These are phyloP conservation scores for Sphagnum contortum DNA, from an alignment of 225 moss, liverwort and hornwort genomes.

Conservation along the genomic window DNA sequence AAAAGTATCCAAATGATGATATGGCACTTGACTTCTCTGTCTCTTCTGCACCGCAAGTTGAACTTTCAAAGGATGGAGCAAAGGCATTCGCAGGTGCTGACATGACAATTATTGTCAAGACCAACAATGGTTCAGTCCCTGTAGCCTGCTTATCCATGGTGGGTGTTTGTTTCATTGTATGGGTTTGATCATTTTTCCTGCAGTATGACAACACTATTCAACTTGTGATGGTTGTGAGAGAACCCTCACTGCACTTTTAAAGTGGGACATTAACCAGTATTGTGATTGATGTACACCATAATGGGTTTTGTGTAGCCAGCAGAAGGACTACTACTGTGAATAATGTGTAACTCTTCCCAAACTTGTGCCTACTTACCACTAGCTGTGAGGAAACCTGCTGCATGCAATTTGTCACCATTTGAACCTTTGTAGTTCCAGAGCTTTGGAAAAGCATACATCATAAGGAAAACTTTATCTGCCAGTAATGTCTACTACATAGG, in stretches of 20 bases:
- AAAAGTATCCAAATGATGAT: slow-evolving; percentile 79
- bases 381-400: too few species aligned
- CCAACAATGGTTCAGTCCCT: slow-evolving; percentile 25
- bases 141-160: slow-evolving; percentile 89
- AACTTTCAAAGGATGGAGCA: slow-evolving; percentile 49
- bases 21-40: slow-evolving; percentile 75
- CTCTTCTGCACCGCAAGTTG: slow-evolving; percentile 52
- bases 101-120: slow-evolving; percentile 66
- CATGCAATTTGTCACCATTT: too few species aligned
- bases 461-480: too few species aligned
- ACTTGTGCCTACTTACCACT: too few species aligned
- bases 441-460: too few species aligned
- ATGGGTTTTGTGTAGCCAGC: background rate
- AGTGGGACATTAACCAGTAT: background rate
- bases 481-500: too few species aligned
- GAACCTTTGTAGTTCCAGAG: too few species aligned
- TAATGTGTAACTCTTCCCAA: too few species aligned
- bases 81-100: slow-evolving; percentile 61
- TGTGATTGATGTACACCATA: background rate
- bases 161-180: slow-evolving; percentile 12
- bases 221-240: background rate
- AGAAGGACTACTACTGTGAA: too few species aligned
- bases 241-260: background rate
- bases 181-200: background rate
- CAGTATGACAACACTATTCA: background rate